These are phyloP conservation scores for Ustilago sp. DNA, from an alignment of 1,284 basidiomycete species.

Conservation along the genomic window DNA sequence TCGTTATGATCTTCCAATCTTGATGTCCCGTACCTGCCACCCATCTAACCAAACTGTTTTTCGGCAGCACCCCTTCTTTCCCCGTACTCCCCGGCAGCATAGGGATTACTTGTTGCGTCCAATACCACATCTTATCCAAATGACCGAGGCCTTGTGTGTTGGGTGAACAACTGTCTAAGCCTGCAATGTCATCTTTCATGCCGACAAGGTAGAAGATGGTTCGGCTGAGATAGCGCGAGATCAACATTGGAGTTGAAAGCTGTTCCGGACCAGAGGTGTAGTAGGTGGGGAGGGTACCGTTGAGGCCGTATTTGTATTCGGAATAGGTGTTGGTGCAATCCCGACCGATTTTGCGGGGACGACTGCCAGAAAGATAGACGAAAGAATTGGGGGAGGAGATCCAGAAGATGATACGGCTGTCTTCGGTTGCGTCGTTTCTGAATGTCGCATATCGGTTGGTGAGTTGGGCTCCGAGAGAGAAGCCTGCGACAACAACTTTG, in stretches of 20 bases:
- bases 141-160: slow-evolving; percentile 57
- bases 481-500: slow-evolving; percentile 64
- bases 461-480: slow-evolving; percentile 61
- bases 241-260: slow-evolving; percentile 17
- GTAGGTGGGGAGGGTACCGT: slow-evolving; percentile 59
- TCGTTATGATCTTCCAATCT: slow-evolving; percentile 52
- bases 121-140: slow-evolving; percentile 60
- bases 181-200: slow-evolving; percentile 35
- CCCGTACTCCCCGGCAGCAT: slow-evolving; percentile 46
- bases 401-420: slow-evolving; percentile 56
- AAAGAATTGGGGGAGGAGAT: slow-evolving; percentile 60
- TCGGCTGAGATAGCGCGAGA: slow-evolving; percentile 41
- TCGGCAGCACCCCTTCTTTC: slow-evolving; percentile 37
- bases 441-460: slow-evolving; percentile 59
- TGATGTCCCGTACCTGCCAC: slow-evolving; percentile 52
- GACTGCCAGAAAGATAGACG: slow-evolving; percentile 53
- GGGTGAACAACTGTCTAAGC: slow-evolving; percentile 50
- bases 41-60: slow-evolving; percentile 34
- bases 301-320: slow-evolving; percentile 66
- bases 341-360: slow-evolving; percentile 32
- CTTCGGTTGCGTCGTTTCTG: slow-evolving; percentile 38
- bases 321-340: slow-evolving; percentile 40
- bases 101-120: slow-evolving; percentile 55
- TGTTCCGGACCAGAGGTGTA: slow-evolving; percentile 8
- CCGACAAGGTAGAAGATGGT: slow-evolving; percentile 61